These are phyloP conservation scores for Sporobolomyces phaffii DNA, from an alignment of 768 basidiomycete species.

Conservation along the genomic window DNA sequence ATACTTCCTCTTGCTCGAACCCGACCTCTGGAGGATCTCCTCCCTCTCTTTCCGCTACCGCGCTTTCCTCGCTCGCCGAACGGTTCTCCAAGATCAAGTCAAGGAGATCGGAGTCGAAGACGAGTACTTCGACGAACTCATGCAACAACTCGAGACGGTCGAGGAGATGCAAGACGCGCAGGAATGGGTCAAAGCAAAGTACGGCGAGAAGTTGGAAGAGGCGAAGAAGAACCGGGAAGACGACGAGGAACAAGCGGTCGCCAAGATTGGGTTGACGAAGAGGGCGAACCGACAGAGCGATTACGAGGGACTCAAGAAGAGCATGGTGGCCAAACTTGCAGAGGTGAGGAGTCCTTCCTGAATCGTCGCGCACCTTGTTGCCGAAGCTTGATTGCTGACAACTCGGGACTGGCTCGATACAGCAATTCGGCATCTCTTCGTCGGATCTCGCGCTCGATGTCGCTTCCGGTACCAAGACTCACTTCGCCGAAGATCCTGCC, in stretches of 20 bases:
- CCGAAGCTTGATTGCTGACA: neutral
- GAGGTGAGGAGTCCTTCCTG: too few species aligned
- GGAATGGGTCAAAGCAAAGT: constrained; percentile 83
- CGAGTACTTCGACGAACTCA: constrained; percentile 37
- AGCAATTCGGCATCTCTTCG: constrained; percentile 80
- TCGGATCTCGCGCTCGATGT: constrained; percentile 83
- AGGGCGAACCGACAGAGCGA: constrained; percentile 75
- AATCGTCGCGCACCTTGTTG: constrained; percentile 10
- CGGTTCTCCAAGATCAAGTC: constrained; percentile 59
- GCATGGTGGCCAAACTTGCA: constrained; percentile 67
- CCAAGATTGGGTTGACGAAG: constrained; percentile 52
- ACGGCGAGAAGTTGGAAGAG: constrained; percentile 60
- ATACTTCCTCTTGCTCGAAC: constrained; percentile 59
- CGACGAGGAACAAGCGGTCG: constrained; percentile 59
- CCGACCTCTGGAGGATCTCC: constrained; percentile 88
- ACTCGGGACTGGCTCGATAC: neutral
- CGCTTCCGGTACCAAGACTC: constrained; percentile 47
- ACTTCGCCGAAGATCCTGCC: constrained; percentile 75
- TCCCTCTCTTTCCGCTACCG: constrained; percentile 83
- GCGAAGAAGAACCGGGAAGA: constrained; percentile 58
- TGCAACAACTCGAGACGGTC: constrained; percentile 58
- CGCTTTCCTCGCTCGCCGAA: constrained; percentile 69
- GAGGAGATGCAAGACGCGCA: constrained; percentile 85
- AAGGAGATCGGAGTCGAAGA: constrained; percentile 61
- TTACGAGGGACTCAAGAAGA: constrained; percentile 78